phyloP scores from a whole-genome alignment of 2,329 filamentous ascomycete species.

The Venturia asperata region DNA sequence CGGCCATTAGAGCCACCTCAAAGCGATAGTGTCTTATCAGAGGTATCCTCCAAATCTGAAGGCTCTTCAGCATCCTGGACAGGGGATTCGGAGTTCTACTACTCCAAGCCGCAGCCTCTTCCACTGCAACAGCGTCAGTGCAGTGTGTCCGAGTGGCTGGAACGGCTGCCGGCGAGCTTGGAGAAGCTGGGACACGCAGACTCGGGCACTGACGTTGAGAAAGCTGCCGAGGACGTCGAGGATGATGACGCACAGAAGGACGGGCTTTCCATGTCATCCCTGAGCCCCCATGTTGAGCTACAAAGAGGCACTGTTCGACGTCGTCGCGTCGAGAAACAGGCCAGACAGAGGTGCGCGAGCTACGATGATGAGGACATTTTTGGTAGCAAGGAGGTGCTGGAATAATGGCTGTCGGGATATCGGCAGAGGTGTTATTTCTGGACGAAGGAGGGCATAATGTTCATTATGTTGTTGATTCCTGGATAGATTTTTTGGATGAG shows the following conservation, averaged over 20 bases:
- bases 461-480: background rate
- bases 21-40: background rate
- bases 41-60: background rate
- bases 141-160: slow-evolving; percentile 17
- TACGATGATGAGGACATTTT: slow-evolving; percentile 15
- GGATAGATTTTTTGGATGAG: slow-evolving; percentile 3
- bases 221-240: background rate
- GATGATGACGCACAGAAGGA: background rate
- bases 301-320: slow-evolving; percentile 14
- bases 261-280: background rate
- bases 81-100: slow-evolving; percentile 16
- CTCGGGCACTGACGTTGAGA: background rate
- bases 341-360: background rate
- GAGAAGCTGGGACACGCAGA: background rate
- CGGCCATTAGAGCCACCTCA: background rate
- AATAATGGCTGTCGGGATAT: background rate
- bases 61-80: slow-evolving; percentile 17
- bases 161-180: slow-evolving; percentile 5
- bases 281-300: slow-evolving; percentile 17
- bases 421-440: background rate
- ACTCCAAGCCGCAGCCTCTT: background rate
- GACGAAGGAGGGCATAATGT: background rate
- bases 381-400: background rate
- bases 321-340: slow-evolving; percentile 3
- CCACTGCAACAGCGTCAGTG: slow-evolving; percentile 3